Conservation (phyloP, 306 rosid genomes). For the Prunus mongolica region DNA sequence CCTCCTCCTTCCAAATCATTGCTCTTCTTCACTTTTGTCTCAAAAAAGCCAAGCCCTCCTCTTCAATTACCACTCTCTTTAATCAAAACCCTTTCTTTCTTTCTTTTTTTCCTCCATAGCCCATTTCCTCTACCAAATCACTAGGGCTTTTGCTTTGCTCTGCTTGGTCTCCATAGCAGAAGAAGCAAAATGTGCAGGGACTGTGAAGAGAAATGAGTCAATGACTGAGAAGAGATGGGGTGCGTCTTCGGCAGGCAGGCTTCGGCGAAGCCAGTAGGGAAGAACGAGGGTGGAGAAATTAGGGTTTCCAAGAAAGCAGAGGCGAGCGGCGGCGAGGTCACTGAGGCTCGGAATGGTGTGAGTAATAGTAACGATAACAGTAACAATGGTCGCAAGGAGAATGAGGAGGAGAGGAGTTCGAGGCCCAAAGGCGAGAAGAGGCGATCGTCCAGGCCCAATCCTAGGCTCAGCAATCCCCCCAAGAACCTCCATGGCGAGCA, state of each 20-base stretch:
- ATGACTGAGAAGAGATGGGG: slow-evolving; percentile 73
- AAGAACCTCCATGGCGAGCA: slow-evolving; percentile 89
- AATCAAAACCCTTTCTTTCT: not conserved
- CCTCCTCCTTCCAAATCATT: slow-evolving; percentile 47
- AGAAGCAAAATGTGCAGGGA: slow-evolving; percentile 25
- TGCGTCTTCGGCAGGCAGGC: slow-evolving; percentile 73
- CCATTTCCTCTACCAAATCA: not conserved
- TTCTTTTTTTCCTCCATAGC: not conserved
- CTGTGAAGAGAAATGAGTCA: slow-evolving; percentile 32
- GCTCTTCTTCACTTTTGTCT: slow-evolving; percentile 72
- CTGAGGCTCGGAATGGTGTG: slow-evolving; percentile 23
- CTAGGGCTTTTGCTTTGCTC: not conserved
- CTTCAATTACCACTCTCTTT: slow-evolving; percentile 7
- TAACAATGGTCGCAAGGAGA: slow-evolving; percentile 44
- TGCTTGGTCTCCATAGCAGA: slow-evolving; percentile 4
- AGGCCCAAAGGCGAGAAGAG: slow-evolving; percentile 57
- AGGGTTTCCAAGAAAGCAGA: slow-evolving; percentile 13
- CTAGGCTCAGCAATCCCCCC: slow-evolving; percentile 79
- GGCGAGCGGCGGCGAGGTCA: not conserved
- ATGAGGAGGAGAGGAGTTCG: slow-evolving; percentile 37
- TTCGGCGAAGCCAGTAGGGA: slow-evolving; percentile 30
- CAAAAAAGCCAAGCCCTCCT: slow-evolving; percentile 47
- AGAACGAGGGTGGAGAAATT: slow-evolving; percentile 16
- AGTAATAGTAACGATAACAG: slow-evolving; percentile 34
- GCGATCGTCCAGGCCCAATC: slow-evolving; percentile 81